These are phyloP conservation scores for Debaryomyces subglobosus DNA, from an alignment of 1,139 yeast species.

Conservation along the genomic window DNA sequence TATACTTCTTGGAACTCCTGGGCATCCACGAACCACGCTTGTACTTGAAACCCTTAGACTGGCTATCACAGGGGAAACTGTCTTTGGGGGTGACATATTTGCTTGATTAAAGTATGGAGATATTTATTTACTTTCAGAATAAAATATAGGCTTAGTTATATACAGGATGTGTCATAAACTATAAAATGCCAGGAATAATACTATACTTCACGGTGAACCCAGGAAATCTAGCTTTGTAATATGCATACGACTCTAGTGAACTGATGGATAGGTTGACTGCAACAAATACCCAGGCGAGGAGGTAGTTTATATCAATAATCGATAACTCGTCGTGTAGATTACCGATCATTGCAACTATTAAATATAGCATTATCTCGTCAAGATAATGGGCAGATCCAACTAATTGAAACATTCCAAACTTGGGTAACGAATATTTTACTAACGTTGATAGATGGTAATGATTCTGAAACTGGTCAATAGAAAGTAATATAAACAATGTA, in stretches of 20 bases:
- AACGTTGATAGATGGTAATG: conserved; percentile 65
- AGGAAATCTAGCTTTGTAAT: conserved; percentile 42
- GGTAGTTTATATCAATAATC: conserved; percentile 20
- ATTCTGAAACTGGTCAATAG: conserved; percentile 57
- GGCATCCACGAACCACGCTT: conserved; percentile 60
- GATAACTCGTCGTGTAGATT: conserved; percentile 14
- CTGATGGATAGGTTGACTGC: conserved; percentile 60
- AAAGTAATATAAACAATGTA: conserved; percentile 42
- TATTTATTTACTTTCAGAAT: conserved; percentile 2
- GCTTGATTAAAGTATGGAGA: background rate
- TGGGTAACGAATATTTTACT: conserved; percentile 70
- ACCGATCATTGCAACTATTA: conserved; percentile 31
- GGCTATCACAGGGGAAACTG: conserved; percentile 33
- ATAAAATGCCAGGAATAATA: conserved; percentile 24
- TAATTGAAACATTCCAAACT: conserved; percentile 48
- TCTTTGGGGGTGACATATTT: conserved; percentile 23
- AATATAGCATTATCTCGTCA: conserved; percentile 71
- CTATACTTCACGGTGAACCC: conserved; percentile 23
- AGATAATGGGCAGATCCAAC: conserved; percentile 81
- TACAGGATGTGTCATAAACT: conserved; percentile 7
- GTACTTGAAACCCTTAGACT: conserved; percentile 49
- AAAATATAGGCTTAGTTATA: conserved; percentile 1
- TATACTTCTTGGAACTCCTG: conserved; percentile 63
- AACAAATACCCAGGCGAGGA: conserved; percentile 56
- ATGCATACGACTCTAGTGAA: conserved; percentile 59